A percentile compares a stretch with the other conserved stretches of the same genome.
Conservation (phyloP, 202 grass and related monocot species). For the Bolboschoenoplectus hybrid region DNA sequence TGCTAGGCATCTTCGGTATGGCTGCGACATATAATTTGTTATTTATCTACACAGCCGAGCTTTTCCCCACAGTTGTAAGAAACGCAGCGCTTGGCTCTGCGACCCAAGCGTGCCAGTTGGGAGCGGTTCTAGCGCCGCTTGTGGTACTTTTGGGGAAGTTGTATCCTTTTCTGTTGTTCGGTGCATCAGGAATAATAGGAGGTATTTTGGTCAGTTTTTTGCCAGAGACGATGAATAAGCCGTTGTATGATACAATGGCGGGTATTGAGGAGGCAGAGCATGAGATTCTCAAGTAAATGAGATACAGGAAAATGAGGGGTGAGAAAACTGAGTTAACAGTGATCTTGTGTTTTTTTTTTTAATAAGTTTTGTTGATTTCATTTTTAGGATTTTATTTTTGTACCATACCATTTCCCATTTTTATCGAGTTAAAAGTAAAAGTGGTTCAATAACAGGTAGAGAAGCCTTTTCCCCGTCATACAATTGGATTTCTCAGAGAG, state of each 20-base stretch:
- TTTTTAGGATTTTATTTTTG: constrained; percentile 11
- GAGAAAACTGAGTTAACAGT: background rate
- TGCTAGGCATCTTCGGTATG: constrained; percentile 85
- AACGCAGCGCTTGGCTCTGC: constrained; percentile 73
- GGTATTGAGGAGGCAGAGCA: constrained; percentile 73
- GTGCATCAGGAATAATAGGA: constrained; percentile 56
- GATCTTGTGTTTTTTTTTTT: background rate
- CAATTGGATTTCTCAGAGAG: background rate
- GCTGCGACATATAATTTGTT: constrained; percentile 85
- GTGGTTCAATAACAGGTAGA: background rate
- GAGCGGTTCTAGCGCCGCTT: constrained; percentile 72
- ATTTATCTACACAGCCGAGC: constrained; percentile 83
- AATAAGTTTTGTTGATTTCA: background rate
- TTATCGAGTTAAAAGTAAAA: background rate
- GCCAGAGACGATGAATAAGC: constrained; percentile 80
- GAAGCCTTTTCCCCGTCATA: background rate
- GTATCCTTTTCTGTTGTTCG: constrained; percentile 73
- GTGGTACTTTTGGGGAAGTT: constrained; percentile 68
- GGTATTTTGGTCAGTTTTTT: constrained; percentile 55
- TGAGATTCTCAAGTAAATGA: constrained; percentile 39
- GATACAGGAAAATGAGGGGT: background rate
- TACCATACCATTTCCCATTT: background rate
- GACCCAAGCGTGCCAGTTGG: constrained; percentile 62
- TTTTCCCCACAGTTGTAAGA: constrained; percentile 85
- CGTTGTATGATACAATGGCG: constrained; percentile 81